Evolutionary conservation across 192 early-diverging fungal species (phyloP).

Genomic region (Linnemannia exigua): DNA sequence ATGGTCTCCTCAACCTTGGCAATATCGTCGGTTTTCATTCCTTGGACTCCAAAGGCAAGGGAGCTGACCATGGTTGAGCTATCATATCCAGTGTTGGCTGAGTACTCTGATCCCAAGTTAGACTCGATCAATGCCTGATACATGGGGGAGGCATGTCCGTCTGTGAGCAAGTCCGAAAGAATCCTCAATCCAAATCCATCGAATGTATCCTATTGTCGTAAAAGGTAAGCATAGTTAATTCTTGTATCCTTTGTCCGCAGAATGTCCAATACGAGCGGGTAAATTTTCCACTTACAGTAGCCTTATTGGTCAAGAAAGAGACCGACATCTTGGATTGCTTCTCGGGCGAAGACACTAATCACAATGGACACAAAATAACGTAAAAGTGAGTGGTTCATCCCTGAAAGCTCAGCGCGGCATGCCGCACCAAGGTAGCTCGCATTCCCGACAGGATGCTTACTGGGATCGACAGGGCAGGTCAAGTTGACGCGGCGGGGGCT

Average conservation of each 20-base stretch:
- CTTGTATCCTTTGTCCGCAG: no score
- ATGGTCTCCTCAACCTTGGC: constrained; percentile 79
- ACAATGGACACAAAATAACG: background rate
- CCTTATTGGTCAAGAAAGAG: constrained; percentile 80
- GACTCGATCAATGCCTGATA: constrained; percentile 94
- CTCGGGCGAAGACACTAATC: constrained; percentile 73
- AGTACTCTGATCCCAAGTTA: constrained; percentile 91
- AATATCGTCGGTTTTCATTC: constrained; percentile 80
- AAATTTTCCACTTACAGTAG: constrained; percentile 57
- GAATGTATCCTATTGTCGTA: constrained; percentile 73
- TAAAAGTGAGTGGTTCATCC: background rate
- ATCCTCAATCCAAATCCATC: constrained; percentile 88
- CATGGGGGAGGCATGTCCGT: constrained; percentile 94
- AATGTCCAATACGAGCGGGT: background rate
- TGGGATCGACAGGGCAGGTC: constrained; percentile 78
- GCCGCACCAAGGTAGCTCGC: no score
- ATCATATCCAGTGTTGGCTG: constrained; percentile 92
- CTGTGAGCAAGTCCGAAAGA: constrained; percentile 84
- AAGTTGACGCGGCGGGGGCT: constrained; percentile 62
- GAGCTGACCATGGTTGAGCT: constrained; percentile 72
- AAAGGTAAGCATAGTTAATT: background rate
- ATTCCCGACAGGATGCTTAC: no score
- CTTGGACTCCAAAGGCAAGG: constrained; percentile 93
- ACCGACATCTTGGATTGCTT: constrained; percentile 87
- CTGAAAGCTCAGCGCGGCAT: no score